phyloP scores from a whole-genome alignment of 208 protist genomes.

The Leptomonas seymouri region DNA sequence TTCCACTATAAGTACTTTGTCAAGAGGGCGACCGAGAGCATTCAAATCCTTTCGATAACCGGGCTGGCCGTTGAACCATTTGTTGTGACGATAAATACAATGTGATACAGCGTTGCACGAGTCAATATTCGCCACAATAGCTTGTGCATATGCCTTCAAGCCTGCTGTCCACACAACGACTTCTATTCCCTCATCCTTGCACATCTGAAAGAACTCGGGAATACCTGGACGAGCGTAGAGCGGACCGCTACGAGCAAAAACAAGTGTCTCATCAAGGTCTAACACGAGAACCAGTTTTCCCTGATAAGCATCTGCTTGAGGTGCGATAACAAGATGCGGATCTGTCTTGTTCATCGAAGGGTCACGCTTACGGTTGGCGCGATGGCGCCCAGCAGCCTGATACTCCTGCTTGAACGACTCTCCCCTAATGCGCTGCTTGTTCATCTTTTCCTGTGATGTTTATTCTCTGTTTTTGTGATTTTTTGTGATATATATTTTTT shows the following conservation, averaged over 20 bases:
- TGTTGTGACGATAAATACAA: slow-evolving; percentile 94
- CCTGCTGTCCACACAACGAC: slow-evolving; percentile 94
- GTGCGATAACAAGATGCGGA: slow-evolving; percentile 77
- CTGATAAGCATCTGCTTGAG: slow-evolving; percentile 69
- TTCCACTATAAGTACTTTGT: slow-evolving; percentile 91
- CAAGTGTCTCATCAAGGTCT: slow-evolving; percentile 91
- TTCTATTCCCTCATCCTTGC: slow-evolving; percentile 85
- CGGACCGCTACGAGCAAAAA: slow-evolving; percentile 87
- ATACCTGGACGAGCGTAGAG: slow-evolving; percentile 89
- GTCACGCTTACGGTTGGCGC: slow-evolving; percentile 72
- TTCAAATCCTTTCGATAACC: slow-evolving; percentile 93
- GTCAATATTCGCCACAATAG: slow-evolving; percentile 93
- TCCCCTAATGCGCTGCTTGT: slow-evolving; percentile 84
- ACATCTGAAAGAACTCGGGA: slow-evolving; percentile 88
- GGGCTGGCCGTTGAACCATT: slow-evolving; percentile 93
- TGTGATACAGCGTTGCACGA: slow-evolving; percentile 81
- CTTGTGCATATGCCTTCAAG: slow-evolving; percentile 91
- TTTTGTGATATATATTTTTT: slow-evolving; percentile 11
- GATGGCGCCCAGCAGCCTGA: slow-evolving; percentile 68
- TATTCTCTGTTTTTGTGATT: slow-evolving; percentile 13
- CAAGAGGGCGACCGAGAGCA: slow-evolving; percentile 83
- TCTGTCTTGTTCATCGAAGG: slow-evolving; percentile 92
- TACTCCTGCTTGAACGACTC: slow-evolving; percentile 95
- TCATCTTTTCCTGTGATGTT: slow-evolving; percentile 28
- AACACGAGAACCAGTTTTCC: slow-evolving; percentile 89